Conservation (phyloP, 2,329 filamentous ascomycete species). For the Diaporthe amygdali region DNA sequence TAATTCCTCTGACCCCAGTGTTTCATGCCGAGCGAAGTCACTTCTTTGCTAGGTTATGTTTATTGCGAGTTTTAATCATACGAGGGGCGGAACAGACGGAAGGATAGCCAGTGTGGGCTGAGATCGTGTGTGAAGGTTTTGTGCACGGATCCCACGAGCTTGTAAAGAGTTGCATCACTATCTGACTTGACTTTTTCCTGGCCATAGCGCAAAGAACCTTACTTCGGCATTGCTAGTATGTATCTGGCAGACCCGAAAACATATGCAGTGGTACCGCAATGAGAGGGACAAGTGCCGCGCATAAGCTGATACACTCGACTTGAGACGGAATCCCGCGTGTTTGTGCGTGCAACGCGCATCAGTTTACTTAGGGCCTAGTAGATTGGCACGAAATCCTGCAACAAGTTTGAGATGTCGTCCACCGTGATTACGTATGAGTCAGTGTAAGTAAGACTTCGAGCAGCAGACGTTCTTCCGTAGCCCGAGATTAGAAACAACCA, state of each 20-base stretch:
- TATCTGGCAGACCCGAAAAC: no score
- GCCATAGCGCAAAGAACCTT: not conserved
- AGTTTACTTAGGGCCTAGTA: not conserved
- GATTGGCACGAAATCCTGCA: not conserved
- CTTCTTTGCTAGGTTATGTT: no score
- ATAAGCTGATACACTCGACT: no score
- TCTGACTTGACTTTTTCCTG: not conserved
- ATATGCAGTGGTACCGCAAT: no score
- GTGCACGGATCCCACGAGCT: not conserved
- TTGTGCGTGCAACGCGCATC: not conserved
- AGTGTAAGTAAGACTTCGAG: not conserved
- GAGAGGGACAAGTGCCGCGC: no score
- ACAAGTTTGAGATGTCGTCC: not conserved
- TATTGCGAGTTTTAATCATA: not conserved
- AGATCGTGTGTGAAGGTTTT: not conserved
- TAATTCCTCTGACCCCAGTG: no score
- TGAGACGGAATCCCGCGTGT: not conserved
- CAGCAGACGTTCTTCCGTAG: no score
- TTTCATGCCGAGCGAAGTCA: no score
- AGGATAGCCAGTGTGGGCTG: not conserved
- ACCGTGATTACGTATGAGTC: not conserved
- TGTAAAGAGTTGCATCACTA: not conserved
- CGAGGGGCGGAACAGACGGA: not conserved
- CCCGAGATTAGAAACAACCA: no score
- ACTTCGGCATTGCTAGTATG: no score